A percentile compares a stretch with the other conserved stretches of the same genome.
These are phyloP conservation scores for Citrus medica DNA, from an alignment of 345 rosid species.

Conservation along the genomic window DNA sequence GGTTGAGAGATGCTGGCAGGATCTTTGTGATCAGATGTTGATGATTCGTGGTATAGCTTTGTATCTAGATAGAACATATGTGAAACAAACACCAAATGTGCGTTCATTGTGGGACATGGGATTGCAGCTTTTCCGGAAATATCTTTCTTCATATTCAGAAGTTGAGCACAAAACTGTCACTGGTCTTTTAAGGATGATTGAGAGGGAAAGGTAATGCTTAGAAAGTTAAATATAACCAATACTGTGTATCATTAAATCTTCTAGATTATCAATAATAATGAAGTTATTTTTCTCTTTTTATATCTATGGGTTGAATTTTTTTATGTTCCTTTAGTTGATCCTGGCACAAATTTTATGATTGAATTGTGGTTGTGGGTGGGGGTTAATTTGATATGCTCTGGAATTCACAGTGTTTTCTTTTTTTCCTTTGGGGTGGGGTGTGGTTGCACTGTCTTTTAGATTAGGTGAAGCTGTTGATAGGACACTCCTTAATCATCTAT, in stretches of 20 bases:
- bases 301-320: not conserved
- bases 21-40: constrained; percentile 88
- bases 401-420: not conserved
- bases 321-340: not conserved
- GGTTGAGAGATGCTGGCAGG: constrained; percentile 96
- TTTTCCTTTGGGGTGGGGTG: not conserved
- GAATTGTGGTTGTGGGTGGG: not conserved
- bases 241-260: not conserved
- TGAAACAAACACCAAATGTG: constrained; percentile 79
- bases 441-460: constrained; percentile 42
- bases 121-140: constrained; percentile 87
- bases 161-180: constrained; percentile 96
- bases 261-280: not conserved
- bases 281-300: not conserved
- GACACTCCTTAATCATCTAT: constrained; percentile 81
- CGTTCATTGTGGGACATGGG: constrained; percentile 99
- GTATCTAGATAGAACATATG: constrained; percentile 85
- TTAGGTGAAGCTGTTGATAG: constrained; percentile 92
- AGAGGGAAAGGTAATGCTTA: constrained; percentile 76
- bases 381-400: not conserved
- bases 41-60: constrained; percentile 98
- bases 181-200: constrained; percentile 89
- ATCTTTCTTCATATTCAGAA: constrained; percentile 74
- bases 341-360: not conserved
- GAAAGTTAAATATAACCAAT: not conserved